Evolutionary conservation across 1,284 basidiomycete genomes (phyloP), one percentile per base, ranked within the genome.

Genomic region (Serendipita sp.): DNA sequence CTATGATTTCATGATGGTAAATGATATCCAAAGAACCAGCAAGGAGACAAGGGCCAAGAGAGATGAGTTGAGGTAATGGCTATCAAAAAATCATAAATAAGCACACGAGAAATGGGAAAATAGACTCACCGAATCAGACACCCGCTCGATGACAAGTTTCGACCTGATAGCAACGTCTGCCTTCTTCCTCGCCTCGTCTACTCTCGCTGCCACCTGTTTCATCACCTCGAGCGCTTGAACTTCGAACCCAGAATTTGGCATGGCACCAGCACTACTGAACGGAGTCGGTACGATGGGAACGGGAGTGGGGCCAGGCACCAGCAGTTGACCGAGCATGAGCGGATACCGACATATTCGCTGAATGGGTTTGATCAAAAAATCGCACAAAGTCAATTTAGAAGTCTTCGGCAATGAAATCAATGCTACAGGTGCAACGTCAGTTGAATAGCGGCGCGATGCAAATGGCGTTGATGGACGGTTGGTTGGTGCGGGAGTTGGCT

Each of bases 301-400:
- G 53, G 32, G 17, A n/a, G 34, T 22, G 12, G 29, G 8, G 15
- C 22, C 53, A n/a, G 53, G 34, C 3, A 75, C 72, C 61, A 79
- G 78, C 60, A 96, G 79, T 68, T 89, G 83, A 64, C 85, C 84
- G 42, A 97, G 81, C 12, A 97, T 79, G 47, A 96, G 79, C 6
- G 92, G 91, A 71, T 97, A 97, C 69, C 87, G 90, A 78, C 92
- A 94, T 55, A 94, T 85, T 45, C 91, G 78, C 73, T 94, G 91
- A 17, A 93, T 80, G 3, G 91, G 91, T 71, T 91, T 90, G 74
- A 94, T 93, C 73, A 94, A 78, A 70, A 91, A 89, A 73, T 94
- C 91, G 67, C 82, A 76, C 70, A 88, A 82, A 63, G 78, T 76
- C 60, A 93, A 80, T 55, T 72, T 66, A 47, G 60, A 41, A 34